Evolutionary conservation across 2,329 filamentous ascomycete species (phyloP).

Genomic region (Colletotrichum sp.): DNA sequence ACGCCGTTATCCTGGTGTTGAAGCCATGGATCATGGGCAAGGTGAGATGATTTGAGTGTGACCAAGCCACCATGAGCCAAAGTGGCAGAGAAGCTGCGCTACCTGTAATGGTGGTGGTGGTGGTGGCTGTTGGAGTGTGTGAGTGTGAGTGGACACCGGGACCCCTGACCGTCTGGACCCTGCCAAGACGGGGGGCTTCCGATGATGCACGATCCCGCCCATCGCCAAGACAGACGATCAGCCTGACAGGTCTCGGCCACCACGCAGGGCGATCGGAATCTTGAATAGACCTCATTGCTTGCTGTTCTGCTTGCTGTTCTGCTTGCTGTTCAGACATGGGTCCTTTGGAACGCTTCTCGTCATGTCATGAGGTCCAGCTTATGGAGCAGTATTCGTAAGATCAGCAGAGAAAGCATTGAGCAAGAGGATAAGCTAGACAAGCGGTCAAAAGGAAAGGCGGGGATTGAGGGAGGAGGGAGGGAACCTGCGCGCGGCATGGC

Average conservation of each 20-base stretch:
- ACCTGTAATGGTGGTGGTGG: background rate
- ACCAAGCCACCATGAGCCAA: background rate
- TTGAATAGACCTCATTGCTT: background rate
- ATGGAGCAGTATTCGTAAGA: background rate
- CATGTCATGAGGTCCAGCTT: background rate
- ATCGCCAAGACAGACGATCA: slow-evolving; percentile 1
- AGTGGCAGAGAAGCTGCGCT: background rate
- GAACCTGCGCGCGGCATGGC: background rate
- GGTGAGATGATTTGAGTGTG: background rate
- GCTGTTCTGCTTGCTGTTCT: no score
- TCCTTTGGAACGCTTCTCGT: background rate
- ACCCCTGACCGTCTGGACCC: slow-evolving; percentile 16
- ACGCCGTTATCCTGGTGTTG: background rate
- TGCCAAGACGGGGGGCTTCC: slow-evolving; percentile 6
- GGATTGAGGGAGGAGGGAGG: background rate
- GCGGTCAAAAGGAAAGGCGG: background rate
- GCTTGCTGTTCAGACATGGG: background rate
- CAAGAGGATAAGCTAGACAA: background rate
- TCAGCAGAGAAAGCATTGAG: background rate
- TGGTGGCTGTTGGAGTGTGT: background rate
- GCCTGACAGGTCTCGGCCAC: background rate
- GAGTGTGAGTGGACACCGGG: background rate
- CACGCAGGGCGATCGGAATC: background rate
- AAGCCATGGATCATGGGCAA: background rate
- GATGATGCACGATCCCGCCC: slow-evolving; percentile 10